Evolutionary conservation across 2,329 filamentous ascomycete genomes (phyloP).

Genomic region (Botrytis fragariae): DNA sequence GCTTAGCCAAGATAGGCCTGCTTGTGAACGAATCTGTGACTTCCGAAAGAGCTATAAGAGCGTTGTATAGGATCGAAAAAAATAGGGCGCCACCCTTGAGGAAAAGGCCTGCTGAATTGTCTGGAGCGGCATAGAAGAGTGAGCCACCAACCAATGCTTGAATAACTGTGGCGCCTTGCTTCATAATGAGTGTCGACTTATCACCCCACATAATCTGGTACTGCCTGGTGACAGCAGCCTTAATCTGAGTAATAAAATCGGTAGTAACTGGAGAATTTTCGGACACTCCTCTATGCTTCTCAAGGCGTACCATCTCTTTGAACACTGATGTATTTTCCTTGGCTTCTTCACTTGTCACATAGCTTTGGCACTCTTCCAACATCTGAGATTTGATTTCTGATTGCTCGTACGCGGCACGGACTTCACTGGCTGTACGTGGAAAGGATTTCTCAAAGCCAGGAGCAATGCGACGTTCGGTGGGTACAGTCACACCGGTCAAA

Average conservation of each 20-base stretch:
- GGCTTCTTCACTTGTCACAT: slow-evolving; percentile 50
- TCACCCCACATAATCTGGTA: slow-evolving; percentile 66
- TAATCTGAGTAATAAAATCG: slow-evolving; percentile 49
- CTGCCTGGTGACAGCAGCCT: slow-evolving; percentile 55
- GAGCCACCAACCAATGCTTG: slow-evolving; percentile 64
- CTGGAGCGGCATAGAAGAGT: slow-evolving; percentile 63
- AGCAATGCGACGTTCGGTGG: slow-evolving; percentile 64
- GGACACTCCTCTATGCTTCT: slow-evolving; percentile 54
- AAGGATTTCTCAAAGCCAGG: slow-evolving; percentile 43
- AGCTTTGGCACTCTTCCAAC: background rate
- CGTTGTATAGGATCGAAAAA: background rate
- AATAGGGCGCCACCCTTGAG: background rate
- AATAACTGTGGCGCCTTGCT: slow-evolving; percentile 55
- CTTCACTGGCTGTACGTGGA: slow-evolving; percentile 47
- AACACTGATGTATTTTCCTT: slow-evolving; percentile 50
- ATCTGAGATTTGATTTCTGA: background rate
- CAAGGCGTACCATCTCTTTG: slow-evolving; percentile 48
- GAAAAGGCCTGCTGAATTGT: slow-evolving; percentile 53
- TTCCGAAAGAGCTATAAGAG: background rate
- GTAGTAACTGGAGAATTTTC: slow-evolving; percentile 53
- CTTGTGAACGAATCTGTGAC: background rate
- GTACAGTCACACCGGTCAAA: slow-evolving; percentile 51
- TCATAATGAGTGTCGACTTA: slow-evolving; percentile 61
- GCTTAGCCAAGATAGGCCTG: background rate
- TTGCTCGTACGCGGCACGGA: background rate